Evolutionary conservation across 2,329 filamentous ascomycete species (phyloP).

Genomic region (Didymella arachidicola): DNA sequence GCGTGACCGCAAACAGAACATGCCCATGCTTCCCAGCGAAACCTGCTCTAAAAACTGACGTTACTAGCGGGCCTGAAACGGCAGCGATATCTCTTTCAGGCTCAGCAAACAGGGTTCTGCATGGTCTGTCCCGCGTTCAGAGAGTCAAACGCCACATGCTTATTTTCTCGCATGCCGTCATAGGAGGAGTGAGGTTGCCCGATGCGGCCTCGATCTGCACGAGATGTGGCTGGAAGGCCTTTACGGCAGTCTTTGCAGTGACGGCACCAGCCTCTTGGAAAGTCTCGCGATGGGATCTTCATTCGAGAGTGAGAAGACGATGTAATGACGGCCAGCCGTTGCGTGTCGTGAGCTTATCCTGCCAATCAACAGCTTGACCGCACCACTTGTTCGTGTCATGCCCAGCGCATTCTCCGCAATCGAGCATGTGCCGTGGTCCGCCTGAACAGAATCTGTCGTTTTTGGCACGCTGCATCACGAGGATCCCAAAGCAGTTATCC

Average conservation of each 20-base stretch:
- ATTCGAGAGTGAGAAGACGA: slow-evolving; percentile 2
- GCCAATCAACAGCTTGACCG: slow-evolving; percentile 13
- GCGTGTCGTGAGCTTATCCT: slow-evolving; percentile 15
- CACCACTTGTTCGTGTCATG: slow-evolving; percentile 6
- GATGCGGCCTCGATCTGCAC: slow-evolving; percentile 9
- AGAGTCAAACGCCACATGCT: slow-evolving; percentile 21
- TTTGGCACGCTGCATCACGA: slow-evolving; percentile 11
- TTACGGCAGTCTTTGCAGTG: slow-evolving; percentile 3
- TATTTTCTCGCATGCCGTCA: slow-evolving; percentile 19
- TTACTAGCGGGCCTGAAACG: slow-evolving; percentile 15
- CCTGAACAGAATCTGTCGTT: slow-evolving; percentile 8
- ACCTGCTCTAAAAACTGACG: slow-evolving; percentile 21
- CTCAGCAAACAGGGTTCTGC: slow-evolving; percentile 11
- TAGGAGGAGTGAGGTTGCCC: slow-evolving; percentile 5
- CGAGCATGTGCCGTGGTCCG: slow-evolving; percentile 10
- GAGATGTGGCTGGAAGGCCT: slow-evolving; percentile 18
- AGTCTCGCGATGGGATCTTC: slow-evolving; percentile 18
- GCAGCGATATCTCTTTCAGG: slow-evolving; percentile 17
- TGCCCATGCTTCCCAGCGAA: slow-evolving; percentile 17
- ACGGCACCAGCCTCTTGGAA: slow-evolving; percentile 12
- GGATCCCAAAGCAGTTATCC: slow-evolving; percentile 7
- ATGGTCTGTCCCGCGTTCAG: slow-evolving; percentile 17
- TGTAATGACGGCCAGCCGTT: slow-evolving; percentile 21
- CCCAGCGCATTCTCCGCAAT: slow-evolving; percentile 13
- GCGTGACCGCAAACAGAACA: slow-evolving; percentile 22